These are phyloP conservation scores for Chrysanthemum lavandulifolium DNA, from an alignment of 129 eudicot genomes.

Conservation along the genomic window DNA sequence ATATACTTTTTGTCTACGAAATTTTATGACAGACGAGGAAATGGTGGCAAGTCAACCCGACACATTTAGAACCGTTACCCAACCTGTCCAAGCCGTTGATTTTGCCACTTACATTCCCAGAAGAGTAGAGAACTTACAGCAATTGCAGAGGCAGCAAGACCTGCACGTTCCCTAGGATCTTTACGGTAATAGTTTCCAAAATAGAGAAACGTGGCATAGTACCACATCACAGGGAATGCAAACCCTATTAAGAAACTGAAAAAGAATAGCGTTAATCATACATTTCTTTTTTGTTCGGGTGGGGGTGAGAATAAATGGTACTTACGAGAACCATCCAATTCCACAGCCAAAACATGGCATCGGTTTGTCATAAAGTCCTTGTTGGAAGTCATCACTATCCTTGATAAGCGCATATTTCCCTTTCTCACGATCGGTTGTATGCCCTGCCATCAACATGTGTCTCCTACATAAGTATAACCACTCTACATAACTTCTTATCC, in stretches of 20 bases:
- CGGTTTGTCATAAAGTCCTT: slow-evolving; percentile 81
- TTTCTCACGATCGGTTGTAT: slow-evolving; percentile 56
- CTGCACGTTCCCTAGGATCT: slow-evolving; percentile 99
- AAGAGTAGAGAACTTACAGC: slow-evolving; percentile 48
- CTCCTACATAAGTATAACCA: slow-evolving; percentile 35
- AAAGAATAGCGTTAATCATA: neutral
- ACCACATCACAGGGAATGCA: slow-evolving; percentile 81
- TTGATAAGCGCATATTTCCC: slow-evolving; percentile 70
- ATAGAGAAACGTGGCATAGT: slow-evolving; percentile 79
- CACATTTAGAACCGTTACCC: neutral
- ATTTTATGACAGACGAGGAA: neutral
- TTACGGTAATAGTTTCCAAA: slow-evolving; percentile 88
- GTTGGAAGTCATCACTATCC: slow-evolving; percentile 71
- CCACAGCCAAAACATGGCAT: slow-evolving; percentile 99
- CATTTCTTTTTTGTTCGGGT: too few relatives aligned
- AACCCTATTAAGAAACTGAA: slow-evolving; percentile 77
- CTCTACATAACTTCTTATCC: slow-evolving; percentile 28
- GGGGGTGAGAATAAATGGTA: slow-evolving; percentile 13
- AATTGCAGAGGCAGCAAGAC: slow-evolving; percentile 98
- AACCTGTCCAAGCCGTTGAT: neutral
- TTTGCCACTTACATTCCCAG: neutral
- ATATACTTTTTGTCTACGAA: neutral
- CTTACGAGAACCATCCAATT: slow-evolving; percentile 98
- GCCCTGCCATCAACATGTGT: slow-evolving; percentile 45
- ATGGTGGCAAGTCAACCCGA: neutral